Conservation (phyloP, 2,329 filamentous ascomycete genomes). For the Chaetomiaceae sp. region DNA sequence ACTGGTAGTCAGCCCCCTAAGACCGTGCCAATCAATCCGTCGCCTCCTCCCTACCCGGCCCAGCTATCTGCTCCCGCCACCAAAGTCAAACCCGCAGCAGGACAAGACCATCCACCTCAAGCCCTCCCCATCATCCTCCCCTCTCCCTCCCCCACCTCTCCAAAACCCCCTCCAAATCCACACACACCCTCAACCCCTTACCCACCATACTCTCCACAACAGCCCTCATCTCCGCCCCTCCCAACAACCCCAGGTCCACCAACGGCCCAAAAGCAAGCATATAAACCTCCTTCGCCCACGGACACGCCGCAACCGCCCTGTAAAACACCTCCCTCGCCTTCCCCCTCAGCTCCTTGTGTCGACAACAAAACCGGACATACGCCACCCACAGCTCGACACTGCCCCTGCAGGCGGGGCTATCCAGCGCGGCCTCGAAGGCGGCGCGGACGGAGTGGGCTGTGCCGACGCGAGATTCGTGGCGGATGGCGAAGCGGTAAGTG, state of each 20-base stretch:
- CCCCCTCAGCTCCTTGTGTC: conserved; percentile 32
- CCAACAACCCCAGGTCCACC: conserved; percentile 42
- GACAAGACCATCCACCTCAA: not conserved
- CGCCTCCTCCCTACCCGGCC: too few species aligned
- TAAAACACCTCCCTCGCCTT: conserved; percentile 47
- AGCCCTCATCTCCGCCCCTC: conserved; percentile 44
- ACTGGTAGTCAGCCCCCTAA: too few species aligned
- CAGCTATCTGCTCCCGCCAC: too few species aligned
- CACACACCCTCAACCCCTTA: conserved; percentile 48
- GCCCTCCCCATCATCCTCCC: not conserved
- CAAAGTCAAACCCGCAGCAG: too few species aligned
- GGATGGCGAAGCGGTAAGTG: conserved; percentile 47
- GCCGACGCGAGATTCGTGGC: conserved; percentile 46
- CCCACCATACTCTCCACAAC: conserved; percentile 45
- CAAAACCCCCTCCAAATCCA: conserved; percentile 49
- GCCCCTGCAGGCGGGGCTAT: conserved; percentile 36
- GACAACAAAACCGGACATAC: conserved; percentile 46
- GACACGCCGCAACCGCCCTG: conserved; percentile 43
- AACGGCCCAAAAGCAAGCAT: conserved; percentile 47
- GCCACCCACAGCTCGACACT: conserved; percentile 45
- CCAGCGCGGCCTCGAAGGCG: conserved; percentile 50
- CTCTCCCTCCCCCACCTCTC: conserved; percentile 29
- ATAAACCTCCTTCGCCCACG: conserved; percentile 46
- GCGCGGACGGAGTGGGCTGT: conserved; percentile 47
- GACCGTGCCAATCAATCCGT: too few species aligned